These are phyloP conservation scores for Emmonsia crescens DNA, from an alignment of 2,329 filamentous ascomycete species.

Conservation along the genomic window DNA sequence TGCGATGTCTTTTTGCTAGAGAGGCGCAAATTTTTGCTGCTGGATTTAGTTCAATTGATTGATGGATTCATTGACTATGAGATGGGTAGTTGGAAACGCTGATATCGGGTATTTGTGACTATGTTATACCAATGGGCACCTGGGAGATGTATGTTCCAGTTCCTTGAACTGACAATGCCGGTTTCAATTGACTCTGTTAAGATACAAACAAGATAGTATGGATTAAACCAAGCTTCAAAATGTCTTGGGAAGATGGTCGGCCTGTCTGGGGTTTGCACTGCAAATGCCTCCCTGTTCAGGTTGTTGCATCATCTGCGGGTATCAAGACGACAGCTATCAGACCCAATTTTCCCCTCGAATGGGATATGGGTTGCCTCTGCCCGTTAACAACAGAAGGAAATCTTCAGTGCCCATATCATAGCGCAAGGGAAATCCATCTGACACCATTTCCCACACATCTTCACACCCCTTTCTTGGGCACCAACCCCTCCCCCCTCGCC, in stretches of 20 bases:
- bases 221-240: not conserved
- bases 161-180: not conserved
- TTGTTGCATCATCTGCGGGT: not conserved
- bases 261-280: not conserved
- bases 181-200: not conserved
- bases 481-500: conserved; percentile 14
- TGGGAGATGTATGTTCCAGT: not conserved
- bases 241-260: not conserved
- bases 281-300: not conserved
- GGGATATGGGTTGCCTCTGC: not conserved
- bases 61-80: not conserved
- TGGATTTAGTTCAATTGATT: not conserved
- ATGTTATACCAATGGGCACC: too few relatives aligned
- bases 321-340: not conserved
- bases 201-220: not conserved
- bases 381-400: not conserved
- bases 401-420: not conserved
- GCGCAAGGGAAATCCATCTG: not conserved
- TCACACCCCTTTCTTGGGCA: not conserved
- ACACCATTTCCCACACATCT: not conserved
- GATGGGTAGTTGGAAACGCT: too few relatives aligned
- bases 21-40: not conserved
- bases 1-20: not conserved
- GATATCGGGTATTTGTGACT: too few relatives aligned
- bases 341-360: not conserved